Evolutionary conservation across 2,329 filamentous ascomycete species (phyloP), one percentile per base, ranked within the genome.

Genomic region (Arachnomyces sp.): DNA sequence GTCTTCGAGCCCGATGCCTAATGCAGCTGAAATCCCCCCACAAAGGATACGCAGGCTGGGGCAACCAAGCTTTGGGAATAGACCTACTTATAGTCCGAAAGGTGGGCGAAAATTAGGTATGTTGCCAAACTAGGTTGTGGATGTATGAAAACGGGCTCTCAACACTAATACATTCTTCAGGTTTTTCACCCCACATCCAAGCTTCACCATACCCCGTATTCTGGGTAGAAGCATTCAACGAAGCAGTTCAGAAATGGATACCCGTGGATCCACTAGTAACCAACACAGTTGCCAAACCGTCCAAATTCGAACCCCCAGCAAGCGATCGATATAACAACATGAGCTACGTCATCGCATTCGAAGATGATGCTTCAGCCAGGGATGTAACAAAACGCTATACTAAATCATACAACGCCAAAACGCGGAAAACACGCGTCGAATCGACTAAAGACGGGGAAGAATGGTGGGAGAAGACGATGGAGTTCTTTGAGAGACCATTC

Each of bases 221-320:
- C 57, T 98, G 92, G 92, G 82, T 95, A 1, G 92, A 98, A 64
- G 81, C 86, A 3, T 84, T 94, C 48, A 89, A 95, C 47, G 71
- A 79, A 39, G 83, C 84, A 0, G 78, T 87, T 48, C 85, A 95
- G 57, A 94, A 87, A 67, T 98, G 92, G 92, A 77, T 94, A 40
- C 76, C 87, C 0, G 77, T 92, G 29, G 92, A 98, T 57, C 79
- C 89, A 0, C 63, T 95, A 0, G 87, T 92, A 2, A 94, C 89
- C 0, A 73, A 77, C 40, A 83, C 80, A 48, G 78, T 94, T 40
- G 85, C 81, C 57, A 88, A 84, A 44, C 77, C 86, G 0, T 74
- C 72, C 20, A 79, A 76, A 34, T 70, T 98, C 18, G 92, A 98
- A 55, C 92, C 92, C 0, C 86, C 92, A 0, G 75, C 83, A 2